These are phyloP conservation scores for Taiozyma onychis DNA, from an alignment of 1,139 yeast genomes.

Conservation along the genomic window DNA sequence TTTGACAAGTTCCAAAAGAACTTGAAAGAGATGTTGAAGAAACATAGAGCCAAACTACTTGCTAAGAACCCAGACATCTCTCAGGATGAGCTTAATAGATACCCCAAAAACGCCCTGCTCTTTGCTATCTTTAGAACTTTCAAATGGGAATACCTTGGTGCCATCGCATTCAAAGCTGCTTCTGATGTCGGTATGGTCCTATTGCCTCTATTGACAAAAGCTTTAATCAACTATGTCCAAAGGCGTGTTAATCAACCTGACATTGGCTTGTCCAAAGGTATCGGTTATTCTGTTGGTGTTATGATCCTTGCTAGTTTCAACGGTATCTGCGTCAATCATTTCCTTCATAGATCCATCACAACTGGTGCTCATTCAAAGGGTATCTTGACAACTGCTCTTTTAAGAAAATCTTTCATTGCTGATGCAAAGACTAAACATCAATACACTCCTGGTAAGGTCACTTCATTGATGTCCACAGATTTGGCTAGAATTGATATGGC, in stretches of 20 bases:
- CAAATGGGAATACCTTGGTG: conserved; percentile 41
- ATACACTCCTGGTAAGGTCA: conserved; percentile 62
- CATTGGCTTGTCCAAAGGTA: conserved; percentile 39
- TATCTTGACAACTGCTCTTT: conserved; percentile 57
- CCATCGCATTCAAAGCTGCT: conserved; percentile 37
- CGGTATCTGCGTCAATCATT: conserved; percentile 56
- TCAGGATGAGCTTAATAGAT: conserved; percentile 26
- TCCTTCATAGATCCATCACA: conserved; percentile 52
- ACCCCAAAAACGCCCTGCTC: conserved; percentile 38
- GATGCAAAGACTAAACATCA: conserved; percentile 53
- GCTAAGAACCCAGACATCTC: conserved; percentile 28
- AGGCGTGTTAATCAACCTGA: conserved; percentile 28
- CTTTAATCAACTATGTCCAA: conserved; percentile 46
- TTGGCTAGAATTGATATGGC: conserved; percentile 78
- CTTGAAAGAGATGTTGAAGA: conserved; percentile 33
- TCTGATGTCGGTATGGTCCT: conserved; percentile 49
- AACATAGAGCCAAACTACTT: conserved; percentile 25
- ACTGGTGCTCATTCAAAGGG: conserved; percentile 69
- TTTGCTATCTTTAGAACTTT: conserved; percentile 52
- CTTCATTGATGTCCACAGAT: conserved; percentile 75
- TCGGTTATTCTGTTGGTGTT: conserved; percentile 58
- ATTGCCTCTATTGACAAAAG: conserved; percentile 45
- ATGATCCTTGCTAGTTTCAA: conserved; percentile 39
- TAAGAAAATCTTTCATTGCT: conserved; percentile 60
- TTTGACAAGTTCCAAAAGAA: conserved; percentile 34